Base-by-base conservation (phyloP, 192 early-diverging fungal species). In the Cladochytrium replicatum region DNA sequence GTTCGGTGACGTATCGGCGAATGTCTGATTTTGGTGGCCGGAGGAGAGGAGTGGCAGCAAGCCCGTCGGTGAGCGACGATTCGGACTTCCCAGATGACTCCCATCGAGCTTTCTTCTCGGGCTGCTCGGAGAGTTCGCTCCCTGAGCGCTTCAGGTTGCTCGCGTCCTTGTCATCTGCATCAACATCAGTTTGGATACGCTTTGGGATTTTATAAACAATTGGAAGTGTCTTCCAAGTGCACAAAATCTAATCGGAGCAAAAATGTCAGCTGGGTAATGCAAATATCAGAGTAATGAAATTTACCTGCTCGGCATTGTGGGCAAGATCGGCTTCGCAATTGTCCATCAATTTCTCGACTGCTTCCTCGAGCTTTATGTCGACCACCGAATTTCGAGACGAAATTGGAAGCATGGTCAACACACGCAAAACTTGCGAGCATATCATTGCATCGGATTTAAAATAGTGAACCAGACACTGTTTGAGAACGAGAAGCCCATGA, bases 341-440 rank as follows among this genome's bases (percentile, higher is more conserved):
- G 0, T 71, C 64, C 0, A 61, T 63, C 6, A 83, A 46, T 46
- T 68, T 73, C 5, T 61, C 48, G 6, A 93, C 60, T 6, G 73
- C 61, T 6, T 78, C 83, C 48, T 87, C 83, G 46, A 96, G 64
- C 6, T 81, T 68, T 26, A 71, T 80, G 32, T 88, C 90, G 26
- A 85, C 78, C 17, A 93, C 74, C 2, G 81, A 70, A 60, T 97
- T 92, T 25, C 81, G 62, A 5, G 86, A 82, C 4, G 83, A 57
- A 7, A 92, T 74, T 6, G 93, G 93, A 40, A 97, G 71, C 19
- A 69, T 71, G 2, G 77, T 72, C 28, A 97, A 56, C 8, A 90
- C 80, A 19, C 43, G 52, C 30, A 78, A 29, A 17, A 62, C 55
- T 58, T 71, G 28, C 41, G 9, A 26, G 23, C 29, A 79, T 71